Evolutionary conservation across 805 yeast species (phyloP).

Genomic region (Phaffomyces thermotolerans): DNA sequence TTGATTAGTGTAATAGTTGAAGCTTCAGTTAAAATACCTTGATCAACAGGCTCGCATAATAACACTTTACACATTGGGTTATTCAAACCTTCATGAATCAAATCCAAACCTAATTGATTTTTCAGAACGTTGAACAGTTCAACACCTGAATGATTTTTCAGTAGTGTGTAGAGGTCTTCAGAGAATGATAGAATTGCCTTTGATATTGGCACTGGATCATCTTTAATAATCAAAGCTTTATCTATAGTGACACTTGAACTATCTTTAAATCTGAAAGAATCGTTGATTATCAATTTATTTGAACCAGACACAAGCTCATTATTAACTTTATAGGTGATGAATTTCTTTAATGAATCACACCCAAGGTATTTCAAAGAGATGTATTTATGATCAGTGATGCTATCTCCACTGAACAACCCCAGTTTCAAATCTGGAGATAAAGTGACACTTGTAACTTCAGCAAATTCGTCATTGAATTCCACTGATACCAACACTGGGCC

Average conservation of each 20-base stretch:
- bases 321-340: slow-evolving; percentile 8
- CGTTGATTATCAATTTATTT: slow-evolving; percentile 3
- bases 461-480: slow-evolving; percentile 1
- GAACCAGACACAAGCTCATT: slow-evolving; percentile 7
- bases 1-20: slow-evolving; percentile 53
- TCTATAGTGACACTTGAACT: slow-evolving; percentile 15
- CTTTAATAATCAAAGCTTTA: slow-evolving; percentile 10
- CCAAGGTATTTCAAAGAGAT: slow-evolving; percentile 18
- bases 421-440: slow-evolving; percentile 5
- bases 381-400: background rate
- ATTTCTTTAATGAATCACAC: slow-evolving; percentile 3
- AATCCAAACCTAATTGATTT: slow-evolving; percentile 5
- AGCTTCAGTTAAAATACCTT: slow-evolving; percentile 43
- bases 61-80: slow-evolving; percentile 35
- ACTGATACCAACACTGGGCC: background rate
- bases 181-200: slow-evolving; percentile 20
- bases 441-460: background rate
- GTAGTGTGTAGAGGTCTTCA: slow-evolving; percentile 12
- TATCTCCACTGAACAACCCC: background rate
- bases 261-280: slow-evolving; percentile 10
- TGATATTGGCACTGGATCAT: slow-evolving; percentile 11
- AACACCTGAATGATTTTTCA: slow-evolving; percentile 13
- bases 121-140: slow-evolving; percentile 11
- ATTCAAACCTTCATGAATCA: slow-evolving; percentile 17
- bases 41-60: slow-evolving; percentile 67